phyloP scores from a whole-genome alignment of 495 filamentous ascomycete genomes.

The Annulohypoxylon nitens region DNA sequence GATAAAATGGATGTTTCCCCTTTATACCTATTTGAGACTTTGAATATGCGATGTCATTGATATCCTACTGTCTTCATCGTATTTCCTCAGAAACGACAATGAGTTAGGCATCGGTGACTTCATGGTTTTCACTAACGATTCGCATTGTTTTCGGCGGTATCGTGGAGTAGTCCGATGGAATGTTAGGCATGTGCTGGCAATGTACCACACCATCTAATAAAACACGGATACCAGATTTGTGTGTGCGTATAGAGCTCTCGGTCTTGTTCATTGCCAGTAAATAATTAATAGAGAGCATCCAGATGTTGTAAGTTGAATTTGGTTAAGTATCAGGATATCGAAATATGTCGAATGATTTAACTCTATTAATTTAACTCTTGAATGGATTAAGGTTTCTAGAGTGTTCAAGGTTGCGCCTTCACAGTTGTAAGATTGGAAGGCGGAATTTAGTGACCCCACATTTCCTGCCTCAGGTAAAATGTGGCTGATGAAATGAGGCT shows the following conservation, averaged over 20 bases:
- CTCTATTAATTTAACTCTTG: background rate
- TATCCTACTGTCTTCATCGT: background rate
- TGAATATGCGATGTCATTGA: background rate
- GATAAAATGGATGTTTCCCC: background rate
- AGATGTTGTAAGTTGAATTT: too few relatives aligned
- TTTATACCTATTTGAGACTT: background rate
- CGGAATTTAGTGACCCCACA: too few relatives aligned
- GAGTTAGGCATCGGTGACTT: background rate
- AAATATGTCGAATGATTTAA: background rate
- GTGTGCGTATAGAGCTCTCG: too few relatives aligned
- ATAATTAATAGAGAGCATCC: too few relatives aligned
- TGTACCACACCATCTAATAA: too few relatives aligned
- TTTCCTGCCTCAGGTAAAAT: background rate
- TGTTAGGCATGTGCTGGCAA: background rate
- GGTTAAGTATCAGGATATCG: too few relatives aligned
- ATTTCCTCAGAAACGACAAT: background rate
- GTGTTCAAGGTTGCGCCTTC: background rate
- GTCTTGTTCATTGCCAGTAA: too few relatives aligned
- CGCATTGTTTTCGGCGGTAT: background rate
- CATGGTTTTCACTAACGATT: background rate
- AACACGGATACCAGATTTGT: too few relatives aligned
- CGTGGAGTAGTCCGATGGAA: background rate
- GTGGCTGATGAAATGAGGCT: conserved; percentile 15
- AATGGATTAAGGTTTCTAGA: background rate
- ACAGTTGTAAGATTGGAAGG: too few relatives aligned